phyloP scores from a whole-genome alignment of 768 basidiomycete genomes.

The Termitomyces sp. region DNA sequence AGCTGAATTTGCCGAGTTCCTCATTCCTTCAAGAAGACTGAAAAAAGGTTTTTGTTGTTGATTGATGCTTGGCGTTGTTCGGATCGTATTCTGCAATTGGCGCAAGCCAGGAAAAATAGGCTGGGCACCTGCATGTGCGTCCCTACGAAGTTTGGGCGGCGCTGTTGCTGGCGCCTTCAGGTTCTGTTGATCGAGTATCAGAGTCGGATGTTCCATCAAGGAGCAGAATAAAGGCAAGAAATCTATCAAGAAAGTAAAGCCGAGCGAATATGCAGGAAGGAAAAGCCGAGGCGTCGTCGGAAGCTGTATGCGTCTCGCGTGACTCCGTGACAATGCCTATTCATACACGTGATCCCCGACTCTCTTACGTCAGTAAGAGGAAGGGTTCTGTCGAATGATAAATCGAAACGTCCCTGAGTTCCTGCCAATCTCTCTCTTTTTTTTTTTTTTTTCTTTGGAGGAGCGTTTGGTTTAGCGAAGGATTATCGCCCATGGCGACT shows the following conservation, averaged over 20 bases:
- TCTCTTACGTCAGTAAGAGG: too few species aligned
- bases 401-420: too few species aligned
- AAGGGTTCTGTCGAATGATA: too few species aligned
- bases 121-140: background rate
- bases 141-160: conserved; percentile 4
- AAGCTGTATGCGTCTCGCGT: background rate
- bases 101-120: conserved; percentile 11
- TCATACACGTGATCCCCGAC: too few species aligned
- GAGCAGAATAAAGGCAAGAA: too few species aligned
- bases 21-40: background rate
- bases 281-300: background rate
- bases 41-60: background rate
- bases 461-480: too few species aligned
- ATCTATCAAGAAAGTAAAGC: background rate
- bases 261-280: background rate
- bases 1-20: background rate
- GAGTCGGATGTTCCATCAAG: background rate
- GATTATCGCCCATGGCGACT: too few species aligned
- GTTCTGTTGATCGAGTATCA: background rate
- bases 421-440: too few species aligned
- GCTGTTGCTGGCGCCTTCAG: background rate
- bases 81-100: conserved; percentile 2
- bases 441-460: too few species aligned
- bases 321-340: too few species aligned
- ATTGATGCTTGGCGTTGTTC: background rate